Evolutionary conservation across 2,329 filamentous ascomycete species (phyloP), one percentile per base, ranked within the genome.

Genomic region (Leptographium procerum): DNA sequence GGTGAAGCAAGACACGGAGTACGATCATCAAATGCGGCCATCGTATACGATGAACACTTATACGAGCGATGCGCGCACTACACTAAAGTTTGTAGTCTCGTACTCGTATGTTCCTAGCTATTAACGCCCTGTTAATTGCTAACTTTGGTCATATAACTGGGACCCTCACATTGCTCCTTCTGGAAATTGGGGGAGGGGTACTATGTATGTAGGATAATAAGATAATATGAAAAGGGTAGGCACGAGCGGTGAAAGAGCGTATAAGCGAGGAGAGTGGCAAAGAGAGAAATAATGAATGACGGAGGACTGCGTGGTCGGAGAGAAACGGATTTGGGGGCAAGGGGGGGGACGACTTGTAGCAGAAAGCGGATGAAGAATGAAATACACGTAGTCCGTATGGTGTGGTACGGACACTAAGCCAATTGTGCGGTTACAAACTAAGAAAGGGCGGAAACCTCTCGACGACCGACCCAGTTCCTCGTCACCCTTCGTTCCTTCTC

Each of bases 401-500:
- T 40, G 19, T 22, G 29, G 29, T 52, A 34, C 24, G 29, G n/a
- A 22, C 31, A 10, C 22, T 40, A 16, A 13, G 19, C 16, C 34
- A 53, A 31, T 53, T 53, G 51, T 26, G 51, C 51, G 51, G 51
- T 53, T 53, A 36, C 51, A 53, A 53, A 31, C n/a, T 19, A 14
- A 31, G n/a, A 51, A 29, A 53, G 51, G 29, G 51, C 31, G 31
- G 31, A 13, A 36, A 40, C 33, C 24, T 28, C 34, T 43, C 9
- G 40, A 43, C 2, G 19, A 43, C 16, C 19, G 40, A 33, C 29
- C 54, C 54, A 26, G 29, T 34, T 48, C 43, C 54, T 55, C 53
- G 52, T 54, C 52, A 54, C 53, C 53, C 40, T 55, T 55, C 53
- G 36, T 54, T 54, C 52, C 24, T 40, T 55, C 52, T 36, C 36